phyloP scores from a whole-genome alignment of 768 basidiomycete species.

The Goffeauzyma gilvescens region DNA sequence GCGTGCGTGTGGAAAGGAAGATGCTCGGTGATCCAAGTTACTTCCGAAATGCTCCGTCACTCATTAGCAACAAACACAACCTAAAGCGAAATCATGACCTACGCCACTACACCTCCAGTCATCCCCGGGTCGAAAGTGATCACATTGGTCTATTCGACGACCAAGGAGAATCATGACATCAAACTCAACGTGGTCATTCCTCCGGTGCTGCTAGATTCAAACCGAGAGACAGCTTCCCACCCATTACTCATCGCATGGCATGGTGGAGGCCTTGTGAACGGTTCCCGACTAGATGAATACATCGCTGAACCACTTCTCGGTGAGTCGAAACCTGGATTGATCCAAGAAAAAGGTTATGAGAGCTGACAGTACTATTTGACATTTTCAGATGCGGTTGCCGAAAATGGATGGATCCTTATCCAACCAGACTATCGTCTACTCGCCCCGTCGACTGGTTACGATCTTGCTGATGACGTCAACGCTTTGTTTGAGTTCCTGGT shows the following conservation, averaged over 20 bases:
- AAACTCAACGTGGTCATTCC: not conserved
- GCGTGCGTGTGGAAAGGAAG: too few species aligned
- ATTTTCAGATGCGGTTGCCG: not conserved
- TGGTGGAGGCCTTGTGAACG: not conserved
- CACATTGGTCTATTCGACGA: not conserved
- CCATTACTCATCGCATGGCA: not conserved
- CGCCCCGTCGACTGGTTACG: slow-evolving; percentile 1
- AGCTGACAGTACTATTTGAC: not conserved
- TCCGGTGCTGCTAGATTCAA: not conserved
- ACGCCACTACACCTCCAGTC: too few species aligned
- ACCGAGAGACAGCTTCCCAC: too few species aligned
- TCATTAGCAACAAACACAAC: too few species aligned
- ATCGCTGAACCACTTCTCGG: not conserved
- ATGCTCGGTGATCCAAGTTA: too few species aligned
- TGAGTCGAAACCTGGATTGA: not conserved
- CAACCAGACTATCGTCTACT: slow-evolving; percentile 7
- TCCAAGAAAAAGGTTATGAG: not conserved
- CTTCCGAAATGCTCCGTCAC: too few species aligned
- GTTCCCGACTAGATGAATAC: not conserved
- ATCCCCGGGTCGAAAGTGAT: not conserved
- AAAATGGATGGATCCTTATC: not conserved
- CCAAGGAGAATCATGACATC: not conserved
- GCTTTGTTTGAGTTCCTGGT: slow-evolving; percentile 2
- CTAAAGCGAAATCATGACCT: too few species aligned
- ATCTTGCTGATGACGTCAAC: slow-evolving; percentile 2